Evolutionary conservation across 2,329 filamentous ascomycete genomes (phyloP).

Genomic region (Dactylellina cionopaga): DNA sequence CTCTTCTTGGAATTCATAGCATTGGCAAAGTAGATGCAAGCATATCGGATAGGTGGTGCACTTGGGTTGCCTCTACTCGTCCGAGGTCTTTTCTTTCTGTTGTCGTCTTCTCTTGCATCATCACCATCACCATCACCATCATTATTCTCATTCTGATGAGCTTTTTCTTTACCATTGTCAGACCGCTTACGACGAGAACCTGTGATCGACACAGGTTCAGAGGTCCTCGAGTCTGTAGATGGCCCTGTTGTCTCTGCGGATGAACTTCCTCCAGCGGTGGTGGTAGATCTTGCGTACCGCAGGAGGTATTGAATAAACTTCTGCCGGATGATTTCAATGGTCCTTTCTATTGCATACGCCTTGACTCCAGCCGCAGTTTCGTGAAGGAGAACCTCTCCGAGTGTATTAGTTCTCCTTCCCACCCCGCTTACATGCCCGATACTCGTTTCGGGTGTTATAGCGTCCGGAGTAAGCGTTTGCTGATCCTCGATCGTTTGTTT

Average conservation of each 20-base stretch:
- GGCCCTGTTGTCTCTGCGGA: neutral
- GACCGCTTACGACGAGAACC: neutral
- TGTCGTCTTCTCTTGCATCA: neutral
- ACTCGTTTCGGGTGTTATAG: neutral
- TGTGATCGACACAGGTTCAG: neutral
- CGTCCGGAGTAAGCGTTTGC: neutral
- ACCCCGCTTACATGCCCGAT: neutral
- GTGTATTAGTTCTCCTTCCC: neutral
- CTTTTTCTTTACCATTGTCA: neutral
- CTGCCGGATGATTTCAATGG: neutral
- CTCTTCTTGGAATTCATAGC: neutral
- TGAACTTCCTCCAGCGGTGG: neutral
- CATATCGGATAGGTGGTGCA: neutral
- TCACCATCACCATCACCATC: neutral
- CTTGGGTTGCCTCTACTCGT: neutral
- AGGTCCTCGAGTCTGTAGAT: neutral
- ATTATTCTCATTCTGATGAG: neutral
- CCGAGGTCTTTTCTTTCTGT: conserved; percentile 5
- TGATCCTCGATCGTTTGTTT: too few species aligned
- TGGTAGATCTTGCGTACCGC: neutral
- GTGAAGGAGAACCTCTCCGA: neutral
- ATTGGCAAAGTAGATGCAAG: conserved; percentile 14
- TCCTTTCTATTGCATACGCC: neutral
- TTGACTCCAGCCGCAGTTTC: conserved; percentile 5
- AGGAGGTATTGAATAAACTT: neutral